Evolutionary conservation across 129 eudicot species (phyloP).

Genomic region (Pittosporum tobira): DNA sequence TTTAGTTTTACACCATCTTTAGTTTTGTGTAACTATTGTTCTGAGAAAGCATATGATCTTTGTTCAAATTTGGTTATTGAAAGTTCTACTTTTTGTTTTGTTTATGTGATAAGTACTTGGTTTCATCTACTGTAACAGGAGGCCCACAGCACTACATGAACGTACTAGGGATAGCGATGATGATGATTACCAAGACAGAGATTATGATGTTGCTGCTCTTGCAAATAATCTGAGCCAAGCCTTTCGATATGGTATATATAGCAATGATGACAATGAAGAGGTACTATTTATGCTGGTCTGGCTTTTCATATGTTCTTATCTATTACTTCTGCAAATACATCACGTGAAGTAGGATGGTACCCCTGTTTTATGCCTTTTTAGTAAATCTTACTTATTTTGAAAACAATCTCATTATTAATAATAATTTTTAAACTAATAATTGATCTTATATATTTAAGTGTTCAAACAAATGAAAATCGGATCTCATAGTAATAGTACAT

Average conservation of each 20-base stretch:
- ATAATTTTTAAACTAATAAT: no score
- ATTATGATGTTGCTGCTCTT: conserved; percentile 84
- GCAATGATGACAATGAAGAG: conserved; percentile 84
- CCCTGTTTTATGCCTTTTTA: no score
- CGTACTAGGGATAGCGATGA: conserved; percentile 90
- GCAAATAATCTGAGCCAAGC: conserved; percentile 91
- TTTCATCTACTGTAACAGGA: conserved; percentile 36
- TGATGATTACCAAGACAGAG: conserved; percentile 89
- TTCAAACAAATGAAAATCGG: no score
- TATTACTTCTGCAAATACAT: not conserved
- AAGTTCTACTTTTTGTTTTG: not conserved
- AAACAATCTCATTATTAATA: no score
- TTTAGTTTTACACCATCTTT: not conserved
- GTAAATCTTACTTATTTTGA: no score
- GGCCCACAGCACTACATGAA: conserved; percentile 85
- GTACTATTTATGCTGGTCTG: conserved; percentile 19
- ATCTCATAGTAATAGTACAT: no score
- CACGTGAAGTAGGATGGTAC: not conserved
- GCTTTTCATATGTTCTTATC: not conserved
- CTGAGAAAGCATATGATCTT: not conserved
- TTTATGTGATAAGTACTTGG: conserved; percentile 5
- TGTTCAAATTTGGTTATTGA: not conserved
- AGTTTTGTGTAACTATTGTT: not conserved
- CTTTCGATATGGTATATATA: conserved; percentile 79
- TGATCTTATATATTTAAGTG: no score